Percentiles rank a stretch among this genome's conserved stretches.
phyloP scores from a whole-genome alignment of 2,329 filamentous ascomycete species.

The Epichloe scottii region DNA sequence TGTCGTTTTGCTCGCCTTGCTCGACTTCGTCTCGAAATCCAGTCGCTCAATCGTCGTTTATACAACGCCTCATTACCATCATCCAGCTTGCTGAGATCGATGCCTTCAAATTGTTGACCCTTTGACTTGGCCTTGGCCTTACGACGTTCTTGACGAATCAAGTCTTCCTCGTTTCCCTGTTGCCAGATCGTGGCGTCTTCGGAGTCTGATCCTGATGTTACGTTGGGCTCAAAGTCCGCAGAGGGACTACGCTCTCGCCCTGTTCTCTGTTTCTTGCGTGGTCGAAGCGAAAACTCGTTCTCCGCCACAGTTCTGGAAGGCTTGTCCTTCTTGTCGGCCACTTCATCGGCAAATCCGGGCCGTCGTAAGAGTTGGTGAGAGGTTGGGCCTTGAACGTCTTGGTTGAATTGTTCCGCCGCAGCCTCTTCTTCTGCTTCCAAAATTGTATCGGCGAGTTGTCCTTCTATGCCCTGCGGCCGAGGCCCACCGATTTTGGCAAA shows the following conservation, averaged over 20 bases:
- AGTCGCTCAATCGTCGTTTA: constrained; percentile 59
- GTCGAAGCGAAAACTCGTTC: constrained; percentile 44
- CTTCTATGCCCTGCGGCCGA: constrained; percentile 47
- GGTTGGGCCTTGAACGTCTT: constrained; percentile 33
- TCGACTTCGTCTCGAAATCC: constrained; percentile 45
- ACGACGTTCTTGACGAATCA: constrained; percentile 25
- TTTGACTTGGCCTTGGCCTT: constrained; percentile 30
- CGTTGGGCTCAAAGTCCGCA: constrained; percentile 33
- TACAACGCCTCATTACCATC: constrained; percentile 83
- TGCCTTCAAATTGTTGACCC: constrained; percentile 23
- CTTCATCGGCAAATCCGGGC: constrained; percentile 51
- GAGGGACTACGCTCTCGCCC: constrained; percentile 25
- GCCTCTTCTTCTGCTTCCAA: constrained; percentile 71
- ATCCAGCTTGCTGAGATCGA: constrained; percentile 53
- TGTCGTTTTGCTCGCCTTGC: constrained; percentile 28
- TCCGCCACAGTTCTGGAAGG: constrained; percentile 14
- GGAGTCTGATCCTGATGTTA: constrained; percentile 19
- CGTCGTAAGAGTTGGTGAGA: constrained; percentile 64
- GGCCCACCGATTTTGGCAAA: constrained; percentile 68
- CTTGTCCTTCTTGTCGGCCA: constrained; percentile 2
- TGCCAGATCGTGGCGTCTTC: constrained; percentile 24
- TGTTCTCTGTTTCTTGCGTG: constrained; percentile 41
- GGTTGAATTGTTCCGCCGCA: constrained; percentile 26
- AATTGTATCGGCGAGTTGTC: constrained; percentile 63
- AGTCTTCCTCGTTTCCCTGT: constrained; percentile 26